Evolutionary conservation across 2,329 filamentous ascomycete species (phyloP).

Genomic region (Aspergillus costaricaensis): DNA sequence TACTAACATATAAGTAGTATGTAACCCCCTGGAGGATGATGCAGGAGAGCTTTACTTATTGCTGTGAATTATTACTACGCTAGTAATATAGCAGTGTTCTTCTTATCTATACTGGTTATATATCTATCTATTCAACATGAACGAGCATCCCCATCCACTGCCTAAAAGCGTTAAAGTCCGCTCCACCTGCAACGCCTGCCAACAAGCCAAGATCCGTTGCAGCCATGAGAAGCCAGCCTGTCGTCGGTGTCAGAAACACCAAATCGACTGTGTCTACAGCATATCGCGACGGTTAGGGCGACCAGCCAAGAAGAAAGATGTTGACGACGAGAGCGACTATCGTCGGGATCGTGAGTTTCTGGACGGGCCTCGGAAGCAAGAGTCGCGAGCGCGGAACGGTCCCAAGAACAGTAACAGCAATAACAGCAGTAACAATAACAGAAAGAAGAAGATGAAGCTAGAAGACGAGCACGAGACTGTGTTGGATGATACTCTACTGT

Average conservation of each 20-base stretch:
- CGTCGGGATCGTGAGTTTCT: background rate
- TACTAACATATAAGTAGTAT: too few species aligned
- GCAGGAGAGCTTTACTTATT: too few species aligned
- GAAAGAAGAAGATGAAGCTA: background rate
- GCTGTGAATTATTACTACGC: too few species aligned
- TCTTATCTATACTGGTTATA: too few species aligned
- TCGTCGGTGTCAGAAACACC: slow-evolving; percentile 37
- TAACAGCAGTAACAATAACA: too few species aligned
- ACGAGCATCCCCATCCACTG: slow-evolving; percentile 13
- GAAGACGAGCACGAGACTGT: background rate
- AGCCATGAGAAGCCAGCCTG: slow-evolving; percentile 40
- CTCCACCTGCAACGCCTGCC: slow-evolving; percentile 43
- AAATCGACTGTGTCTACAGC: slow-evolving; percentile 39
- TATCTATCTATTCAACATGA: too few species aligned
- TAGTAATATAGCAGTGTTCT: too few species aligned
- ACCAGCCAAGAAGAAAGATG: slow-evolving; percentile 35
- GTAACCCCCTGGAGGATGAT: too few species aligned
- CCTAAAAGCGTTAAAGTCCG: slow-evolving; percentile 40
- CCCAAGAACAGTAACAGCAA: background rate
- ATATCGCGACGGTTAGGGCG: slow-evolving; percentile 38
- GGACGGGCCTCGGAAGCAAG: background rate
- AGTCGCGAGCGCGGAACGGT: background rate
- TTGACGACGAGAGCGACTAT: background rate
- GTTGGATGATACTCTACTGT: background rate
- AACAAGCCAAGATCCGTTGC: slow-evolving; percentile 42